Conservation (phyloP, 805 yeast genomes). For the Suhomyces canberraensis region DNA sequence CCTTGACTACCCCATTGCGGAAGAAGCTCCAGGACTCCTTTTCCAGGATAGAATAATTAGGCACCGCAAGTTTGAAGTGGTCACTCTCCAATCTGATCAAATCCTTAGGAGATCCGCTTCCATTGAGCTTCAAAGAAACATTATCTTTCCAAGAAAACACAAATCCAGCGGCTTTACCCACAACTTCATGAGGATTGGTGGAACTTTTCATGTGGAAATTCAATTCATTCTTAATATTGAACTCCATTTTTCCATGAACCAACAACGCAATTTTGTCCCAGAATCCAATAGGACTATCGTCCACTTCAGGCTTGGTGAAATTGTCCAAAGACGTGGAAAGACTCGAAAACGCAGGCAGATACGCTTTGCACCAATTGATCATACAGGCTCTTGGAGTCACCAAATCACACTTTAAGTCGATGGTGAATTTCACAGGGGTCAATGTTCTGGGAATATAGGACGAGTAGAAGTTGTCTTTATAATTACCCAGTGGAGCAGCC, state of each 20-base stretch:
- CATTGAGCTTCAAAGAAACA: conserved; percentile 49
- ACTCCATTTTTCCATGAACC: conserved; percentile 51
- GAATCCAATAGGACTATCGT: conserved; percentile 46
- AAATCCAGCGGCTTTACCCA: conserved; percentile 60
- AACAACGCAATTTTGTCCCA: conserved; percentile 54
- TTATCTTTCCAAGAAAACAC: conserved; percentile 63
- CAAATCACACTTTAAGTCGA: conserved; percentile 47
- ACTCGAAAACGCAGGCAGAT: conserved; percentile 58
- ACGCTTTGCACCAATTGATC: conserved; percentile 62
- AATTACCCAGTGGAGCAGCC: conserved; percentile 36
- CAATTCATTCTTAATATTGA: conserved; percentile 50
- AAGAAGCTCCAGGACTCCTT: conserved; percentile 38
- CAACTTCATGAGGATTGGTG: conserved; percentile 52
- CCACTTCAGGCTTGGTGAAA: conserved; percentile 44
- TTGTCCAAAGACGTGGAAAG: conserved; percentile 42
- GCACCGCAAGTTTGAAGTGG: conserved; percentile 55
- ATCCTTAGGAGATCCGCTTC: conserved; percentile 46
- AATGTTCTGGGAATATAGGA: conserved; percentile 58
- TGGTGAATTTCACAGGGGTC: conserved; percentile 56
- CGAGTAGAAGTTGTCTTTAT: conserved; percentile 52
- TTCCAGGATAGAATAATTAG: conserved; percentile 41
- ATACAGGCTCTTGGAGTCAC: conserved; percentile 46
- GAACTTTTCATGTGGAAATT: conserved; percentile 63
- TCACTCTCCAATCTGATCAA: conserved; percentile 53
- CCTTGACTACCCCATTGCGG: neutral